Evolutionary conservation across 345 rosid genomes (phyloP).

Genomic region (Eucalyptus pauciflora): DNA sequence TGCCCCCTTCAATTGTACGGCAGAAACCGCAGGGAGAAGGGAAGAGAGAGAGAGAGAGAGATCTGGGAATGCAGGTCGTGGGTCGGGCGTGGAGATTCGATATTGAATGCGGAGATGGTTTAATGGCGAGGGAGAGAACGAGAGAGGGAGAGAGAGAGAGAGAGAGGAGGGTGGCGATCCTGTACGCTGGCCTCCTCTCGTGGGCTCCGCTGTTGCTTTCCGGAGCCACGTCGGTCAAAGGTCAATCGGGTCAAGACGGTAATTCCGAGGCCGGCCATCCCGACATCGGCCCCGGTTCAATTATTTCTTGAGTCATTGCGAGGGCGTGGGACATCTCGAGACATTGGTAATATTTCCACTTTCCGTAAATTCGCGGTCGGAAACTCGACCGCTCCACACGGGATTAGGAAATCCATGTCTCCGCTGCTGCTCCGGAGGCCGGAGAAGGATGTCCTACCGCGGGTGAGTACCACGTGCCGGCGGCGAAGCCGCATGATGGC

Average conservation of each 20-base stretch:
- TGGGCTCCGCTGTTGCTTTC: not conserved
- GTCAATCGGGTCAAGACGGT: not conserved
- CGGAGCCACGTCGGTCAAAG: not conserved
- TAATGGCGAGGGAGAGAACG: not conserved
- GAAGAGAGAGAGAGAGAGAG: not conserved
- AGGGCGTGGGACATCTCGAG: accelerated
- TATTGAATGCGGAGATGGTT: not conserved
- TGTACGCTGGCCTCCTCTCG: not conserved
- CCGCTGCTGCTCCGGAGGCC: not conserved
- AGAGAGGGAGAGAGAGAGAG: not conserved
- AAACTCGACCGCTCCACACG: no score
- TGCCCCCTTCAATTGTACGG: not conserved
- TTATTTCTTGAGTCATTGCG: not conserved
- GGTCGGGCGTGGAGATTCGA: not conserved
- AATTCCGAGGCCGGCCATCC: not conserved
- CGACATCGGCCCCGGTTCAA: not conserved
- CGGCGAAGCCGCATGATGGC: not conserved
- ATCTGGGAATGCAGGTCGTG: not conserved
- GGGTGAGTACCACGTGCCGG: not conserved
- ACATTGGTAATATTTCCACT: no score
- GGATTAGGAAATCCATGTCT: no score
- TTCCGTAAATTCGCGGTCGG: no score
- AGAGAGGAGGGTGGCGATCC: not conserved
- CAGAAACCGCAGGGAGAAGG: not conserved
- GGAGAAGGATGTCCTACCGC: no score